A percentile compares a stretch with the other conserved stretches of the same genome.
These are phyloP conservation scores for Phytophthora aleatoria DNA, from an alignment of 352 stramenopile genomes.

Conservation along the genomic window DNA sequence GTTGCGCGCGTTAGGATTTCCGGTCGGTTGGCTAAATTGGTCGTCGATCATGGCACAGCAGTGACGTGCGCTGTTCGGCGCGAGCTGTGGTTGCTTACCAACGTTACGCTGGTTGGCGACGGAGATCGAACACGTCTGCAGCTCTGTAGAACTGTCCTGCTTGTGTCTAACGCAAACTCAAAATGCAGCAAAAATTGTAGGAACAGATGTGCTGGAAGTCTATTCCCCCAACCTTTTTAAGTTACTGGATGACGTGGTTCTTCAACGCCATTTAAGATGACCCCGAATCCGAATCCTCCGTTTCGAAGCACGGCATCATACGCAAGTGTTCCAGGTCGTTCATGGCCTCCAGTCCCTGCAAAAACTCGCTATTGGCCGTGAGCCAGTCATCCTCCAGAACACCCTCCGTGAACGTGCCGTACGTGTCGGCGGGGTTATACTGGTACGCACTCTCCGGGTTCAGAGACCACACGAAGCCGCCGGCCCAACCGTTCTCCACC, in stretches of 20 bases:
- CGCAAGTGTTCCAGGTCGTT: constrained; percentile 53
- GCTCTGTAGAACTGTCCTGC: too few relatives aligned
- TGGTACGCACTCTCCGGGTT: constrained; percentile 75
- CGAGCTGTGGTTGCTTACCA: too few relatives aligned
- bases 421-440: constrained; percentile 57
- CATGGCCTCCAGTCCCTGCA: constrained; percentile 51
- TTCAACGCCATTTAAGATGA: constrained; percentile 18
- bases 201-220: not conserved
- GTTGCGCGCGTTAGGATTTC: too few relatives aligned
- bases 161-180: too few relatives aligned
- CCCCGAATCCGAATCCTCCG: constrained; percentile 18
- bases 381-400: constrained; percentile 64
- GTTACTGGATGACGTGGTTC: not conserved
- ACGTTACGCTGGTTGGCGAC: too few relatives aligned
- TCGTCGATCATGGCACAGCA: too few relatives aligned
- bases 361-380: constrained; percentile 49
- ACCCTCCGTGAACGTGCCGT: constrained; percentile 51
- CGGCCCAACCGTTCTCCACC: constrained; percentile 46
- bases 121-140: too few relatives aligned
- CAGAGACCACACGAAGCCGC: constrained; percentile 76
- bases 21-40: too few relatives aligned
- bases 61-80: too few relatives aligned
- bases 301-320: constrained; percentile 58
- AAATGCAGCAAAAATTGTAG: not conserved
- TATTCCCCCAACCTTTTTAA: not conserved